Percentiles rank a stretch among this genome's conserved stretches.
phyloP scores from a whole-genome alignment of 108 stramenopile species.

The Cyclotella atomus region DNA sequence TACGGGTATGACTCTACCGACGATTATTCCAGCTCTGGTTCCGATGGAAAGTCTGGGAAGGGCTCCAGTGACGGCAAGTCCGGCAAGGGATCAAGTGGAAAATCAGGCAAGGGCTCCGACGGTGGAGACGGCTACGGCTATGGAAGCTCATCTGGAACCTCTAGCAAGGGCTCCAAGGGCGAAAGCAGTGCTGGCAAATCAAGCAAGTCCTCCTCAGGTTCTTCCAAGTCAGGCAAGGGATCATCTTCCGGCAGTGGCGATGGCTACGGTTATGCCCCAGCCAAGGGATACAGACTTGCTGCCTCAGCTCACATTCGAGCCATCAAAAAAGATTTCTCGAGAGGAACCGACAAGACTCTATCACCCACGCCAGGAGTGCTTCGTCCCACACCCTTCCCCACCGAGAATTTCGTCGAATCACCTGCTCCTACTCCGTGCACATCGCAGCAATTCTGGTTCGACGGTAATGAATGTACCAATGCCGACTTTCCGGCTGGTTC shows the following conservation, averaged over 20 bases:
- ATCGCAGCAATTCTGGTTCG: background rate
- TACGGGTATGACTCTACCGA: background rate
- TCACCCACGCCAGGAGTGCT: background rate
- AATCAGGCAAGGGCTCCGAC: background rate
- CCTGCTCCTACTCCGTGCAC: background rate
- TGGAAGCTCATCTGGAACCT: background rate
- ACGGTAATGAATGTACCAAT: background rate
- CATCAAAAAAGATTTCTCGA: too few species aligned
- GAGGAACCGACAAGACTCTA: constrained; percentile 1
- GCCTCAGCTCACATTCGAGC: background rate
- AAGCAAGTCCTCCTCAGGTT: background rate
- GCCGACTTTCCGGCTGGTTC: background rate
- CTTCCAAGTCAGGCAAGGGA: background rate
- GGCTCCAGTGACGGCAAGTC: too few species aligned
- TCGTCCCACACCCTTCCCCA: background rate
- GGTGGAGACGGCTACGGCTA: too few species aligned
- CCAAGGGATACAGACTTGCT: background rate
- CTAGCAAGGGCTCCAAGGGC: background rate
- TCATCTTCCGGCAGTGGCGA: background rate
- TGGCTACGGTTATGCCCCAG: background rate
- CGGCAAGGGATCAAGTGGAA: too few species aligned
- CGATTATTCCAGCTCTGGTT: background rate
- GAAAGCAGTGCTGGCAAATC: background rate
- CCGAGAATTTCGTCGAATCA: background rate
- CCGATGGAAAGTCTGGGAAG: too few species aligned